Conservation (phyloP, 257 asterid species). For the Fraxinus quadrangulata region DNA sequence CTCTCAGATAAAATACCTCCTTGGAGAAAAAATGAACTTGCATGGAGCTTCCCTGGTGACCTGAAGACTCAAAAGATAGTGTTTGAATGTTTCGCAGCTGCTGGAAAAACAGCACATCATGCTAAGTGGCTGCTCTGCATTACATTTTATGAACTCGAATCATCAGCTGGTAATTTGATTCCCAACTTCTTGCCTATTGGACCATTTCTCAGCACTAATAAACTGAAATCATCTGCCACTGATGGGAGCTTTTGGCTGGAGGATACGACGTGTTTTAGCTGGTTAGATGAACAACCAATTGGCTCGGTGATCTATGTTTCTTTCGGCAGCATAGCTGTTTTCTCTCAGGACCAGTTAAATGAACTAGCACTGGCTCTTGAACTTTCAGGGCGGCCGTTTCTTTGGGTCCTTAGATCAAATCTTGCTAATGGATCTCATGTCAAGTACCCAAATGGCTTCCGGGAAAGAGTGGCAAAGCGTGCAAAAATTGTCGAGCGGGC, state of each 20-base stretch:
- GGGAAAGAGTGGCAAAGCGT: neutral
- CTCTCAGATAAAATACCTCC: constrained; percentile 22
- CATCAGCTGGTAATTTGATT: constrained; percentile 31
- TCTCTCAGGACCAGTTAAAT: constrained; percentile 41
- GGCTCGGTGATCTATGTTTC: constrained; percentile 47
- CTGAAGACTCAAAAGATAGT: neutral
- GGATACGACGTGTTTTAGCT: constrained; percentile 38
- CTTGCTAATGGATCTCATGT: neutral
- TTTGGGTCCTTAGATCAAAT: neutral
- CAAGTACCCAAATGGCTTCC: constrained; percentile 8
- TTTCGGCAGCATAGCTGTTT: constrained; percentile 43
- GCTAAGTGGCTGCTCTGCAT: constrained; percentile 22
- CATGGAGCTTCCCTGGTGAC: constrained; percentile 26
- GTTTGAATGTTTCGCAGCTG: constrained; percentile 5
- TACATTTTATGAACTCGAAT: constrained; percentile 38
- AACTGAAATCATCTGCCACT: constrained; percentile 5
- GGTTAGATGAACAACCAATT: constrained; percentile 36
- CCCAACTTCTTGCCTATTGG: constrained; percentile 40
- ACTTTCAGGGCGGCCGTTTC: neutral
- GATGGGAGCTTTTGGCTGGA: constrained; percentile 36
- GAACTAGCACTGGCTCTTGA: constrained; percentile 53
- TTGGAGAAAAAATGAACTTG: constrained; percentile 21
- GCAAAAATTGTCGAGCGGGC: constrained; percentile 21
- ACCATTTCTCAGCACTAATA: constrained; percentile 20
- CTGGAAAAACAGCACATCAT: neutral